A percentile compares a stretch with the other conserved stretches of the same genome.
Evolutionary conservation across 2,329 filamentous ascomycete genomes (phyloP).

Genomic region (Zopfia rhizophila): DNA sequence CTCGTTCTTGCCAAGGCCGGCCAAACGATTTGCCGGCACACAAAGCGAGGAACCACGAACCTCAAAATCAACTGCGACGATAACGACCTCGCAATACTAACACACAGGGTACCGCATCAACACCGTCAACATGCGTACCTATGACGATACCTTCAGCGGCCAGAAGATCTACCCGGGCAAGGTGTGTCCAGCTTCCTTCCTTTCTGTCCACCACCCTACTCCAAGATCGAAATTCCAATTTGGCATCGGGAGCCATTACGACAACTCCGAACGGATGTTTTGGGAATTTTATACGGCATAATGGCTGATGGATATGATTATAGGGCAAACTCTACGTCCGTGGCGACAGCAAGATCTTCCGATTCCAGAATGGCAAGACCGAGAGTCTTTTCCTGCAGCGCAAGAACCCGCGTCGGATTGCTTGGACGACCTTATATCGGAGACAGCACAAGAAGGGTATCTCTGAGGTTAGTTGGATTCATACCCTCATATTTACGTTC

Average conservation of each 20-base stretch:
- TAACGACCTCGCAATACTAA: slow-evolving; percentile 50
- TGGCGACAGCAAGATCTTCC: slow-evolving; percentile 99
- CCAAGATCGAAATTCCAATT: slow-evolving; percentile 37
- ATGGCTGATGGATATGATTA: slow-evolving; percentile 47
- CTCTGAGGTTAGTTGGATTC: slow-evolving; percentile 82
- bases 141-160: slow-evolving; percentile 82
- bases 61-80: slow-evolving; percentile 42
- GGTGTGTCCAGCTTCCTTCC: slow-evolving; percentile 62
- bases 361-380: slow-evolving; percentile 99
- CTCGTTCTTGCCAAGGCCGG: slow-evolving; percentile 26
- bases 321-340: slow-evolving; percentile 99
- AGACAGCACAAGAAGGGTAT: slow-evolving; percentile 99
- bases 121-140: slow-evolving; percentile 75
- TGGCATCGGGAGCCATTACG: slow-evolving; percentile 25
- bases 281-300: slow-evolving; percentile 17
- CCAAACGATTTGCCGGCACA: slow-evolving; percentile 20
- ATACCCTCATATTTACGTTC: slow-evolving; percentile 1
- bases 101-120: slow-evolving; percentile 52
- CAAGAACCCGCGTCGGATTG: slow-evolving; percentile 99
- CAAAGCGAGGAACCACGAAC: slow-evolving; percentile 30
- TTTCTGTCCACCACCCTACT: slow-evolving; percentile 19
- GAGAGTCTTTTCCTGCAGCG: slow-evolving; percentile 99
- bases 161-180: slow-evolving; percentile 84
- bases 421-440: slow-evolving; percentile 98
- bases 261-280: slow-evolving; percentile 10